Conservation (phyloP, 257 asterid genomes). For the Solanum okadae region DNA sequence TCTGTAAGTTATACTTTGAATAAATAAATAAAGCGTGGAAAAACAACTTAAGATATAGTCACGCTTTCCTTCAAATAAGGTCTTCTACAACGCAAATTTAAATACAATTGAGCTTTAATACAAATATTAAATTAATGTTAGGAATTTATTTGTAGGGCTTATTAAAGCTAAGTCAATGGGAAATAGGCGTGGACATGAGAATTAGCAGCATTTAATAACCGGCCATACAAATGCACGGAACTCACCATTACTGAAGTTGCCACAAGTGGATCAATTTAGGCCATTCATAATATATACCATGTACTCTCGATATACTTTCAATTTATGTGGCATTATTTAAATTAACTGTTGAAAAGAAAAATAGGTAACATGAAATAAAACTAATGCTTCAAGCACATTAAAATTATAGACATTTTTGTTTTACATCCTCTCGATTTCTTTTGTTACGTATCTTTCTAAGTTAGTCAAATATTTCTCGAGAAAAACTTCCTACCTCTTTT, state of each 20-base stretch:
- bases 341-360: neutral
- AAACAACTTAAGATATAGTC: too few relatives aligned
- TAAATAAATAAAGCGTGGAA: too few relatives aligned
- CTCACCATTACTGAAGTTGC: neutral
- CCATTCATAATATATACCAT: too few relatives aligned
- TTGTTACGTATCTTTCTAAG: neutral
- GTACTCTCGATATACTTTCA: neutral
- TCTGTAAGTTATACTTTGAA: too few relatives aligned
- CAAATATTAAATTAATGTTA: too few relatives aligned
- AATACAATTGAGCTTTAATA: too few relatives aligned
- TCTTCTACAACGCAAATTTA: neutral
- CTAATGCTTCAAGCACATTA: neutral
- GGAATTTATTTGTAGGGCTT: neutral
- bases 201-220: neutral
- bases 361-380: too few relatives aligned
- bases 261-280: neutral
- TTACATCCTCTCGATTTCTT: neutral
- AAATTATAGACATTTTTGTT: neutral
- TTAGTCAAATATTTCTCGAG: neutral
- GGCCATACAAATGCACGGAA: neutral
- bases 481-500: neutral
- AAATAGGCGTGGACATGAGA: neutral
- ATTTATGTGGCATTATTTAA: fast-evolving
- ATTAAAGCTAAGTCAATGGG: neutral
- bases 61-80: neutral